Evolutionary conservation across 495 filamentous ascomycete genomes (phyloP), one percentile per base, ranked within the genome.

Genomic region (Venustampulla echinocandica): DNA sequence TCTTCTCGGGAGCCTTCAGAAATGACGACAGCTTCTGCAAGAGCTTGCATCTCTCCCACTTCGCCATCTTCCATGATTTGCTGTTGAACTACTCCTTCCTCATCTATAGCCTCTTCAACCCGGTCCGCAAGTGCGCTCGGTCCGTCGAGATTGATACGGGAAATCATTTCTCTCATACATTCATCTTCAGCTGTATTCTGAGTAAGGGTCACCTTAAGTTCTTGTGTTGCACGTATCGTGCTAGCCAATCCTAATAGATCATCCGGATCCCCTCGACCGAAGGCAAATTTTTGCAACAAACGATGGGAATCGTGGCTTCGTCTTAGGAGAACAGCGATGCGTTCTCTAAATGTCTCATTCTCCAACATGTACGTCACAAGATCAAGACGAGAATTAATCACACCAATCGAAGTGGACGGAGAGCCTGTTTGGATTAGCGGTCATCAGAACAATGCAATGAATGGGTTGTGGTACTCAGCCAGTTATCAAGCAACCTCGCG

Each of bases 191-290:
- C 51, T 18, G 28, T 24, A 17, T 43, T 46, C 15, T 37, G 15
- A 6, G 46, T 25, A 15, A 73, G 55, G 36, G 64, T 57, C 19
- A 40, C 58, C 22, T 73, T 73, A 33, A 96, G 80, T 4, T 82
- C 73, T 23, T 79, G 72, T 1, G 88, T 90, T 4, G 85, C 84
- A 44, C 80, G 69, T 47, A 97, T 84, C 0, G 92, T 93, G 43
- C 75, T 78, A 3, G 85, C 85, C 10, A 99, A 70, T 17, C 76
- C 80, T 14, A 97, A 69, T 19, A 99, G 69, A 58, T 97, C 92
- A 61, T 96, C 90, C n/a, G 90, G 71, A 53, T 95, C 87, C n/a
- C 90, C 92, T 40, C 85, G 76, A 13, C 89, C 89, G 7, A 96
- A 69, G 1, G 90, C 82, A 54, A 99, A 95, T 50, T 88, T 95